Evolutionary conservation across 805 yeast genomes (phyloP), one percentile per base, ranked within the genome.

Genomic region (Starmerella bacillaris): DNA sequence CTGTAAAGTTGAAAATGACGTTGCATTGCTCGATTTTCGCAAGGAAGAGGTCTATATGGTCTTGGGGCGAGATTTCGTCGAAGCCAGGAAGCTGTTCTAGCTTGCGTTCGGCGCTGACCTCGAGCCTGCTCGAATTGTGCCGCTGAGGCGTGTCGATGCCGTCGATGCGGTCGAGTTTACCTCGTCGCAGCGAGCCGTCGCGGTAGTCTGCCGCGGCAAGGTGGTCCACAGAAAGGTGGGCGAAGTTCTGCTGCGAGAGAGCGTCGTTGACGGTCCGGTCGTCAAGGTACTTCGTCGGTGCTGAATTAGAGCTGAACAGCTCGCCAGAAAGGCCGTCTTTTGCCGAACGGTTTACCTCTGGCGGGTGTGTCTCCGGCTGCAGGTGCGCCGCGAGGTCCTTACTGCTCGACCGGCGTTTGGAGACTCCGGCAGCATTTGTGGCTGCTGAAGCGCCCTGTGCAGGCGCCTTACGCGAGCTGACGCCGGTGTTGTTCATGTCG

Each of bases 1-100:
- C 96, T 49, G 71, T 70, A 53, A 89, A 89, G 60, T 89, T 94
- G 61, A 86, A 89, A 61, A 89, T 72, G 18, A 83, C 74, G 54
- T 80, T 82, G 63, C 96, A 86, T 58, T 89, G 98, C 50, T 83
- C 92, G 34, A 86, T 74, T 52, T 89, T 89, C 48, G 77, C 77
- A 36, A 83, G 60, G 50, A 89, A 89, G 41, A 89, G 65, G 19
- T 73, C 76, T 34, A 74, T 70, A 42, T 77, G 75, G 51, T 80
- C 86, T 42, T 73, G 80, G 16, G 82, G 77, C 3, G 78, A 68
- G 16, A 84, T 93, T 48, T 84, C 94, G 45, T 80, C 84, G 52
- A 86, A 83, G 36, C 69, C 65, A 12, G 95, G 95, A 41, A 86
- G 68, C 55, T 75, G 76, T 42, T 63, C 75, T 60, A 67, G 75